Percentiles rank a stretch among this genome's conserved stretches.
Evolutionary conservation across 2,329 filamentous ascomycete genomes (phyloP).

Genomic region (Alternaria infectoria): DNA sequence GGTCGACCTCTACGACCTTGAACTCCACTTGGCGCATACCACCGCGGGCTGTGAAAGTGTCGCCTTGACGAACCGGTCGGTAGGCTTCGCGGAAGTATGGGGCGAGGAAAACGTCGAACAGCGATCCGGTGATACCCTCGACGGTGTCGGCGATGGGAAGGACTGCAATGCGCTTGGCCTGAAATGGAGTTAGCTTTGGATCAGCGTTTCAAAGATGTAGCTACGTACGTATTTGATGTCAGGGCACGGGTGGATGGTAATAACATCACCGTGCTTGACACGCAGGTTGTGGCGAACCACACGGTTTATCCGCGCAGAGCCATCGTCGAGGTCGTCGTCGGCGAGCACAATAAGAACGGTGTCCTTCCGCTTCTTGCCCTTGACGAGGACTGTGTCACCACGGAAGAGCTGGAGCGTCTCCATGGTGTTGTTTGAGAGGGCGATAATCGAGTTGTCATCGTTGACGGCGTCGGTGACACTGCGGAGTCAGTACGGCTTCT

Average conservation of each 20-base stretch:
- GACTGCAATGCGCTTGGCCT: constrained; percentile 99
- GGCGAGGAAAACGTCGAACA: constrained; percentile 98
- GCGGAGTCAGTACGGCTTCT: constrained; percentile 39
- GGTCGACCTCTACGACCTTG: constrained; percentile 98
- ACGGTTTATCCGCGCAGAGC: constrained; percentile 95
- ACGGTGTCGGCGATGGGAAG: constrained; percentile 98
- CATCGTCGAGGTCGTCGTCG: constrained; percentile 97
- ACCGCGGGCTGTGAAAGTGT: constrained; percentile 95
- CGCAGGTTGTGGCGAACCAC: constrained; percentile 98
- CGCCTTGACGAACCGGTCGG: constrained; percentile 93
- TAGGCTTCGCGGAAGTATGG: constrained; percentile 99
- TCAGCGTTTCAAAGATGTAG: not conserved
- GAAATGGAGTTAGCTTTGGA: constrained; percentile 27
- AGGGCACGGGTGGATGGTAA: constrained; percentile 95
- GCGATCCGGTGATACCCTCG: constrained; percentile 94
- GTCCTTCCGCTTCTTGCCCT: constrained; percentile 99
- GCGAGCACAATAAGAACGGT: constrained; percentile 97
- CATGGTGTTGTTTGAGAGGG: constrained; percentile 98
- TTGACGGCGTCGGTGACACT: constrained; percentile 98
- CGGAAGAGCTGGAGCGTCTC: constrained; percentile 97
- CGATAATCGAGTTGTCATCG: constrained; percentile 99
- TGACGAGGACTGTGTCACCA: constrained; percentile 95
- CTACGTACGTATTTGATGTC: constrained; percentile 98
- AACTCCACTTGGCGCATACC: constrained; percentile 99
- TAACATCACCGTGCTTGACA: constrained; percentile 97